Conservation (phyloP, 257 asterid species). For the Solanum pinnatisectum region DNA sequence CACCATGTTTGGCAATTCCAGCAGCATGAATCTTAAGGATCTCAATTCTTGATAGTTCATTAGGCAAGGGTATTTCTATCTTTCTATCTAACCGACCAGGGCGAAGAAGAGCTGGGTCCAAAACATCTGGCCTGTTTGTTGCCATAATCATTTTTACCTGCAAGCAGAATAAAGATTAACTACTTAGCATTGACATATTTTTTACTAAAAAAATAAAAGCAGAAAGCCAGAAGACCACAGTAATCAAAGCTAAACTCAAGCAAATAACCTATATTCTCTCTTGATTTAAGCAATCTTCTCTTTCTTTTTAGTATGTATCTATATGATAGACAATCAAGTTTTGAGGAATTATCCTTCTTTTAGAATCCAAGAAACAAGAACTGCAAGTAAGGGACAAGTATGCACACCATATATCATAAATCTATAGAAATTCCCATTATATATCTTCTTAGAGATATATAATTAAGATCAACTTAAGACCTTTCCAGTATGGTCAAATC, state of each 20-base stretch:
- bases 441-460: background rate
- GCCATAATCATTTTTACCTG: conserved; percentile 88
- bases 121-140: conserved; percentile 66
- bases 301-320: background rate
- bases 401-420: background rate
- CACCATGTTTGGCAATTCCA: conserved; percentile 77
- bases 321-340: background rate
- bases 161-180: conserved; percentile 2
- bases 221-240: background rate
- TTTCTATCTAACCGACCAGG: conserved; percentile 80
- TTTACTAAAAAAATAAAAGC: background rate
- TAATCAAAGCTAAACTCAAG: background rate
- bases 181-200: background rate
- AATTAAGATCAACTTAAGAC: conserved; percentile 17
- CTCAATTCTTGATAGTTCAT: conserved; percentile 73
- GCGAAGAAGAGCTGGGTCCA: conserved; percentile 77
- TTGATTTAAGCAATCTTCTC: background rate
- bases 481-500: conserved; percentile 97
- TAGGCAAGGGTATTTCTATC: conserved; percentile 70
- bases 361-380: background rate
- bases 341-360: background rate
- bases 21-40: conserved; percentile 67
- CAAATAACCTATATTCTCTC: background rate
- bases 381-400: background rate
- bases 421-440: background rate